phyloP scores from a whole-genome alignment of 2,329 filamentous ascomycete species.

The Colletotrichum spaethianum region DNA sequence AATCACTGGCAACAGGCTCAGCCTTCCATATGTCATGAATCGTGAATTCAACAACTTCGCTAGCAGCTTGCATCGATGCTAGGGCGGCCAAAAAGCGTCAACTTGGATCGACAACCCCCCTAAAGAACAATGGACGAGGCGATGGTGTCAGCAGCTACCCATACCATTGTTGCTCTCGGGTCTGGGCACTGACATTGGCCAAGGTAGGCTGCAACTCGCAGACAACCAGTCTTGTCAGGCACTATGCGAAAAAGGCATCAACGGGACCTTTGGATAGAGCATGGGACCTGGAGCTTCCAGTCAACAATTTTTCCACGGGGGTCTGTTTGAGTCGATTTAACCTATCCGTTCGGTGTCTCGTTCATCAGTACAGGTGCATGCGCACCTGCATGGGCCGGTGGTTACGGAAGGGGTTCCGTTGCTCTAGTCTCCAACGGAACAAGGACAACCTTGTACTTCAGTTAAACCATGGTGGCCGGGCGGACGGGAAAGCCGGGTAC shows the following conservation, averaged over 20 bases:
- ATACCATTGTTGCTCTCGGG: background rate
- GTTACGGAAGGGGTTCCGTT: slow-evolving; percentile 31
- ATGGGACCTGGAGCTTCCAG: slow-evolving; percentile 5
- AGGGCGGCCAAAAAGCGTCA: background rate
- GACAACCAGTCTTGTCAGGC: background rate
- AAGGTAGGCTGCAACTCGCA: background rate
- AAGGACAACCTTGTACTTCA: slow-evolving; percentile 39
- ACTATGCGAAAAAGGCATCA: background rate
- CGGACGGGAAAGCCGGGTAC: slow-evolving; percentile 25
- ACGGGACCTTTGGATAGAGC: background rate
- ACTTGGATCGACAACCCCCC: background rate
- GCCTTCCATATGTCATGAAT: background rate
- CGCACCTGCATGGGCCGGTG: slow-evolving; percentile 32
- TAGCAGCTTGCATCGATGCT: background rate
- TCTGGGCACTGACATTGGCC: background rate
- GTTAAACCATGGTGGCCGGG: slow-evolving; percentile 28
- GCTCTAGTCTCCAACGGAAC: slow-evolving; percentile 22
- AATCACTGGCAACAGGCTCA: slow-evolving; percentile 2
- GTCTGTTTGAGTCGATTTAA: slow-evolving; percentile 32
- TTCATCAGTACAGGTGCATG: slow-evolving; percentile 14
- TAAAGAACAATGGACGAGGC: background rate
- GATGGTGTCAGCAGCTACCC: background rate
- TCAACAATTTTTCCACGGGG: slow-evolving; percentile 2
- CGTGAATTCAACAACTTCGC: background rate
- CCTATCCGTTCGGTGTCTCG: slow-evolving; percentile 15